Base-by-base conservation (phyloP, 2,329 filamentous ascomycete species). In the Talaromyces sp. region DNA sequence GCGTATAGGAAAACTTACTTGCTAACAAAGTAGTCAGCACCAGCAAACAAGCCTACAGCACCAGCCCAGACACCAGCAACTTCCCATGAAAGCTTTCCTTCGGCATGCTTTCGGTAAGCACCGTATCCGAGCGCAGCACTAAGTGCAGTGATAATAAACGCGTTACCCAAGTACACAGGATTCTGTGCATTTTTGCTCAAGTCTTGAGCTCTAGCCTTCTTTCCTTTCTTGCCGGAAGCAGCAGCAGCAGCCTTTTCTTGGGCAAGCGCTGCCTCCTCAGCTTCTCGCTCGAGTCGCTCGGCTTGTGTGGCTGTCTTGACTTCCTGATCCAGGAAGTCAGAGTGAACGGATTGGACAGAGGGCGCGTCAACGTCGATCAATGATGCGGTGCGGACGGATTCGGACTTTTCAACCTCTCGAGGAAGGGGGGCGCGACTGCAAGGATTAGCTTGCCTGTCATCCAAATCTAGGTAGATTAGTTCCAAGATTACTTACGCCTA, bases 21-120 rank as follows among this genome's bases (percentile, higher is more conserved):
- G 76, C 77, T 80, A 43, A 77, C 72, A 58, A 74, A 78, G 65
- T 78, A 80, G 65, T 80, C 78, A 31, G 71, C 74, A 2, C 72
- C 69, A 54, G 74, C 75, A 45, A 78, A 70, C 11, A 75, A 72
- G 22, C 76, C 76, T 17, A 80, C 72, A 25, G 68, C 74, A 9
- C 74, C 77, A 33, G 74, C 72, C 62, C 71, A 74, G 7, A 72
- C 60, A 10, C 77, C 75, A 56, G 76, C 72, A 45, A 78, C 60
- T 62, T 78, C 67, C 75, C 76, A 78, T 17, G 77, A 77, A 60
- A 80, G 68, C 61, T 74, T 73, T 40, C 77, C 77, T 55, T 72
- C 66, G 2, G 67, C 60, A 61, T 80, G 74, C 68, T 78, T 78
- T 61, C 70, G 70, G 64, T 78, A 79, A 15, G 76, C 78, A n/a